A percentile compares a stretch with the other conserved stretches of the same genome.
These are phyloP conservation scores for Annulohypoxylon maeteangense DNA, from an alignment of 495 filamentous ascomycete genomes.

Conservation along the genomic window DNA sequence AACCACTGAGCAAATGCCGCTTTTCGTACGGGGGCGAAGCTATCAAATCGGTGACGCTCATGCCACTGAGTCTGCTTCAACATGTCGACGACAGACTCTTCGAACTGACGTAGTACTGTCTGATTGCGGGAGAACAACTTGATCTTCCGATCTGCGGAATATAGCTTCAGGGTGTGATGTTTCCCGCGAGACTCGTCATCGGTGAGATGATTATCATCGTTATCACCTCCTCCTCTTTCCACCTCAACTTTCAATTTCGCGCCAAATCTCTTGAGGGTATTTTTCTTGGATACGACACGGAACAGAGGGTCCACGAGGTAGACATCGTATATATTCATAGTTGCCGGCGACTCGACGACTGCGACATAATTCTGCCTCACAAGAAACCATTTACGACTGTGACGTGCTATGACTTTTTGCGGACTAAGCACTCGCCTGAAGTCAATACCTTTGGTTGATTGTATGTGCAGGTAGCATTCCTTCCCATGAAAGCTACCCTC, in stretches of 20 bases:
- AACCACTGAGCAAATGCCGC: conserved; percentile 95
- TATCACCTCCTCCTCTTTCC: conserved; percentile 43
- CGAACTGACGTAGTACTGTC: conserved; percentile 87
- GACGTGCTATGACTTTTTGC: conserved; percentile 76
- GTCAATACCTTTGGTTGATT: conserved; percentile 90
- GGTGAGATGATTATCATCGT: conserved; percentile 54
- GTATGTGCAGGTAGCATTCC: conserved; percentile 92
- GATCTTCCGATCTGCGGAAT: conserved; percentile 87
- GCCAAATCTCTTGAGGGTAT: conserved; percentile 71
- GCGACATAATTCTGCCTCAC: conserved; percentile 98
- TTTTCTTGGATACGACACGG: conserved; percentile 77
- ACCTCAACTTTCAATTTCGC: conserved; percentile 62
- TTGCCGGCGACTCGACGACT: conserved; percentile 96
- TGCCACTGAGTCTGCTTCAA: conserved; percentile 81
- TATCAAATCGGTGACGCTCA: conserved; percentile 84
- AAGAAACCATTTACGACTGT: conserved; percentile 95
- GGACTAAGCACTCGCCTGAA: conserved; percentile 84
- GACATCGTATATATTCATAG: conserved; percentile 99
- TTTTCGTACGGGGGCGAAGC: conserved; percentile 89
- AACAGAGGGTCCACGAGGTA: conserved; percentile 92
- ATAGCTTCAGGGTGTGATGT: conserved; percentile 84
- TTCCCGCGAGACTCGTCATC: conserved; percentile 68
- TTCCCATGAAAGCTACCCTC: conserved; percentile 98
- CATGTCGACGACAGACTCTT: conserved; percentile 91
- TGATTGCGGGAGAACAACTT: conserved; percentile 94